phyloP scores from a whole-genome alignment of 768 basidiomycete species.

The Trametes cubensis region DNA sequence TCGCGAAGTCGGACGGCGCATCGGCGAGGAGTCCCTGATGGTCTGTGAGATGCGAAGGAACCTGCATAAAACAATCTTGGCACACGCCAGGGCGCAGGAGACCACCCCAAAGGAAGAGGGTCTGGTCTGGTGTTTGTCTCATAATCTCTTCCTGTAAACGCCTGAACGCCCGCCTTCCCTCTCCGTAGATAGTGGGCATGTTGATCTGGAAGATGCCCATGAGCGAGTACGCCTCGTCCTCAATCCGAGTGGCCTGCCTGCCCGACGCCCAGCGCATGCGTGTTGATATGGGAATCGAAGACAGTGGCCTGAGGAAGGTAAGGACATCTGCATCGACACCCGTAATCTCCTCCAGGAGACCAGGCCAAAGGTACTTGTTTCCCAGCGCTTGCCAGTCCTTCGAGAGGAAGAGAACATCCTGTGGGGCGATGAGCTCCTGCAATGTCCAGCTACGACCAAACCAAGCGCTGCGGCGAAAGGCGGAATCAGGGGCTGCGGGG shows the following conservation, averaged over 20 bases:
- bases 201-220: background rate
- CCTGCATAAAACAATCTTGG: background rate
- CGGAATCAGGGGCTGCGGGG: conserved; percentile 1
- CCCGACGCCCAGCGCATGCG: conserved; percentile 6
- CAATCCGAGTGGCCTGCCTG: background rate
- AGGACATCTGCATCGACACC: conserved; percentile 11
- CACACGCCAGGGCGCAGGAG: background rate
- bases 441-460: conserved; percentile 10
- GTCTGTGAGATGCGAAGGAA: background rate
- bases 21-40: conserved; percentile 1
- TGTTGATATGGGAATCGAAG: background rate
- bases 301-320: background rate
- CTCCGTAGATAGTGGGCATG: conserved; percentile 4
- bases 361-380: conserved; percentile 2
- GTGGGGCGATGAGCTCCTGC: conserved; percentile 12
- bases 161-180: conserved; percentile 4
- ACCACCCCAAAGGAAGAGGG: background rate
- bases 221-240: conserved; percentile 11
- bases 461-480: conserved; percentile 12
- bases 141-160: conserved; percentile 3
- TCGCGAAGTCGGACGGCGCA: background rate
- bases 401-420: conserved; percentile 1
- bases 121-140: conserved; percentile 7
- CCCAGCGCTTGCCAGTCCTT: conserved; percentile 3
- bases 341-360: conserved; percentile 1